phyloP scores from a whole-genome alignment of 2,329 filamentous ascomycete species.

The Verticillium nubilum region DNA sequence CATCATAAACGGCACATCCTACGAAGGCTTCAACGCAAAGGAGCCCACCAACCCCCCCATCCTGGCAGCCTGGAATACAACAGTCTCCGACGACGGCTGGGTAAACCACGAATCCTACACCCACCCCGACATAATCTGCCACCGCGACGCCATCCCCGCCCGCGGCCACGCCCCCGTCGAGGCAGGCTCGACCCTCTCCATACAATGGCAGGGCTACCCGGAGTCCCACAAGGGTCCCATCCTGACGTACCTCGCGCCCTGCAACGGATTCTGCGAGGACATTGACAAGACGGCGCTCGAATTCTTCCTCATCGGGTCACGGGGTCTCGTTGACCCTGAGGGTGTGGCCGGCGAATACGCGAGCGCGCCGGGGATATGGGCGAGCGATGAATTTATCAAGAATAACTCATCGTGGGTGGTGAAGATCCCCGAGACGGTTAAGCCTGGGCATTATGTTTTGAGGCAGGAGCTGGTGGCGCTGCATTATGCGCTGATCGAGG shows the following conservation, averaged over 20 bases:
- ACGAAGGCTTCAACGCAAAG: constrained; percentile 32
- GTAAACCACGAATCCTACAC: constrained; percentile 40
- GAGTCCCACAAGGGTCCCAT: constrained; percentile 39
- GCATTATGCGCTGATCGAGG: constrained; percentile 6
- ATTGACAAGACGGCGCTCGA: constrained; percentile 31
- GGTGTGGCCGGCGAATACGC: constrained; percentile 5
- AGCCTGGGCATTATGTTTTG: constrained; percentile 44
- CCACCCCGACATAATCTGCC: constrained; percentile 54
- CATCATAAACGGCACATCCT: constrained; percentile 39
- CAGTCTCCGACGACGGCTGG: constrained; percentile 45
- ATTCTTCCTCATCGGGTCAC: constrained; percentile 39
- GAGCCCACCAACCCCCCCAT: constrained; percentile 11
- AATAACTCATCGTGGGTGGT: constrained; percentile 48
- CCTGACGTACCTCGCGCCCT: constrained; percentile 32
- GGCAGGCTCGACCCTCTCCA: constrained; percentile 48
- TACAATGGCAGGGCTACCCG: constrained; percentile 61
- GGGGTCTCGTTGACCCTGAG: constrained; percentile 22
- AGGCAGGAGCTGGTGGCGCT: constrained; percentile 45
- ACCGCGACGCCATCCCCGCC: constrained; percentile 48
- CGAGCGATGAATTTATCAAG: constrained; percentile 39
- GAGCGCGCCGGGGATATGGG: constrained; percentile 26
- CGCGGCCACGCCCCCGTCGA: constrained; percentile 45
- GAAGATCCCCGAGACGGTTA: constrained; percentile 34
- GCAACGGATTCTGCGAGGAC: constrained; percentile 28
- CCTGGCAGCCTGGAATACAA: constrained; percentile 48